Percentiles rank a stretch among this genome's conserved stretches.
Conservation (phyloP, 768 basidiomycete species). For the Trametes elegans region DNA sequence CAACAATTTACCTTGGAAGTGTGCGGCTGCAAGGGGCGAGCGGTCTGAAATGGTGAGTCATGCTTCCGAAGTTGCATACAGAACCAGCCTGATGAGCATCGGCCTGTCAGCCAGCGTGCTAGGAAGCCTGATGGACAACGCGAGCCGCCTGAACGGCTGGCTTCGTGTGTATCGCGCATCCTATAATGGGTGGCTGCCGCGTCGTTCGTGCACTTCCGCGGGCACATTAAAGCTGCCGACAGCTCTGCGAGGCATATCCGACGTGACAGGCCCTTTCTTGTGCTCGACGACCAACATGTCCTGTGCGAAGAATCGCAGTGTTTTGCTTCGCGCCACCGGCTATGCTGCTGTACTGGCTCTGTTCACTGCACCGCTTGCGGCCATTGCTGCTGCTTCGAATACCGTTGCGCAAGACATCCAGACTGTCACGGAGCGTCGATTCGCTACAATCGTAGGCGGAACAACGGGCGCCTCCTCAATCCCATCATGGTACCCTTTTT, state of each 20-base stretch:
- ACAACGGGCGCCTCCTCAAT: constrained; percentile 37
- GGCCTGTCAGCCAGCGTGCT: constrained; percentile 9
- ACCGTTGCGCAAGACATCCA: constrained; percentile 33
- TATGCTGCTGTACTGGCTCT: not conserved
- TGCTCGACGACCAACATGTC: not conserved
- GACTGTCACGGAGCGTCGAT: constrained; percentile 37
- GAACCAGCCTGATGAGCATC: not conserved
- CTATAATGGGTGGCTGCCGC: constrained; percentile 6
- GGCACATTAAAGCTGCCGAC: constrained; percentile 1
- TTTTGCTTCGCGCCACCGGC: constrained; percentile 2
- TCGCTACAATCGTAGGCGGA: constrained; percentile 41
- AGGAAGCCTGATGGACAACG: constrained; percentile 12
- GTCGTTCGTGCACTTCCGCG: not conserved
- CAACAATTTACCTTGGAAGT: not conserved
- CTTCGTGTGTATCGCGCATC: constrained; percentile 6
- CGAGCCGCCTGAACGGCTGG: constrained; percentile 8
- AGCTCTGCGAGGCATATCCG: not conserved
- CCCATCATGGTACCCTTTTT: constrained; percentile 33
- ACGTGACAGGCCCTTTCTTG: not conserved
- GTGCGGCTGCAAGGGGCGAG: not conserved
- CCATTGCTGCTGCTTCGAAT: not conserved
- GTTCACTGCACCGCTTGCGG: not conserved
- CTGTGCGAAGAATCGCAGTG: not conserved
- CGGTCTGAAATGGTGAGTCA: not conserved
- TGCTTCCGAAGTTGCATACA: not conserved